Base-by-base conservation (phyloP, 2,329 filamentous ascomycete species). In the Paramyrothecium roridum region DNA sequence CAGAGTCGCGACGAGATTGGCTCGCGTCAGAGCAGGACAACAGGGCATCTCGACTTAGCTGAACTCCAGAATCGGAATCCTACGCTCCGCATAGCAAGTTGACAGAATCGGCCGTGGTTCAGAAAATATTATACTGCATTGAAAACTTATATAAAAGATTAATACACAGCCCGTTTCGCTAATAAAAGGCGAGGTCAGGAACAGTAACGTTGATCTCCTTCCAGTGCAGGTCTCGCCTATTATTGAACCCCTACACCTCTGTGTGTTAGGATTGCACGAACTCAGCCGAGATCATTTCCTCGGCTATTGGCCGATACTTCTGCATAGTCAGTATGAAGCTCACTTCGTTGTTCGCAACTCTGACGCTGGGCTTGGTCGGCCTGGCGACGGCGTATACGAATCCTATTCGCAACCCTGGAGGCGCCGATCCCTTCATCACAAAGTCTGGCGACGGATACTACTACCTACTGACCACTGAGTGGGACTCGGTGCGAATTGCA, bases 401-500 rank as follows among this genome's bases (percentile, higher is more conserved):
- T 57, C 79, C 80, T 0, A 70, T 83, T 52, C 76, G 76, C 47
- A 67, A 70, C 22, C 72, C 71, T 2, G 73, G 77, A 55, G 80
- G 81, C 8, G 76, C 74, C n/a, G 80, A 83, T 58, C 80, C 81
- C 1, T 77, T 77, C 56, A 75, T 83, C 16, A 75, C 76, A 3
- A 80, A 75, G 54, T 73, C 73, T 0, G 76, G 74, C 23, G 80
- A 58, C 20, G 56, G 79, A 1, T 82, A 79, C 60, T 84, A 83
- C 65, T 82, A 83, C 59, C 68, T 84, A 40, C 74, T 81, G 61
- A 78, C 79, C 0, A 83, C 80, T 1, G 79, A 79, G 19, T 84
- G 78, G 79, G 76, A 69, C 1, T 69, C 83, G 58, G 70, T 85
- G 20, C 70, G 80, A 59, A 75, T 84, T 48, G 76, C 80, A 1